Percentiles rank a stretch among this genome's conserved stretches.
Conservation (phyloP, 352 stramenopile genomes). For the Lagenidium sp. region DNA sequence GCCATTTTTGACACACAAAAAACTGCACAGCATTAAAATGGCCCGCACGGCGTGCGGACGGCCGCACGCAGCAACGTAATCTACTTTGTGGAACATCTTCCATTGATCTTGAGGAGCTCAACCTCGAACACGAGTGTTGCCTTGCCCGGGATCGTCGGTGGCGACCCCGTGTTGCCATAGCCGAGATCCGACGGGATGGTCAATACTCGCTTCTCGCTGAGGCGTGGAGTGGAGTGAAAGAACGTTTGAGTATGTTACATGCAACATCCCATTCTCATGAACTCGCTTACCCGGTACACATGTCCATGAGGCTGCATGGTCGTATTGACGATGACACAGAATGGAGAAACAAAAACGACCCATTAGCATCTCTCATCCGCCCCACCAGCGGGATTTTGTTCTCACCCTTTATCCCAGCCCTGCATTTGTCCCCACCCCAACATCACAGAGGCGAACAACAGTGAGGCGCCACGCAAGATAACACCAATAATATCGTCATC, state of each 20-base stretch:
- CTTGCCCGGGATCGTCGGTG: slow-evolving; percentile 90
- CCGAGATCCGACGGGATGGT: slow-evolving; percentile 86
- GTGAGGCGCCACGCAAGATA: no score
- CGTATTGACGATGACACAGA: no score
- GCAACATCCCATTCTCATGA: no score
- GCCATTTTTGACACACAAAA: no score
- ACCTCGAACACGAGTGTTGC: slow-evolving; percentile 96
- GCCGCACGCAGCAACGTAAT: no score
- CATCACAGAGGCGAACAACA: background rate
- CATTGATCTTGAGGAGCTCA: slow-evolving; percentile 95
- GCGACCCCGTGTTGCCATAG: slow-evolving; percentile 91
- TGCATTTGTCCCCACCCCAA: slow-evolving; percentile 11
- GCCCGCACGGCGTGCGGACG: no score
- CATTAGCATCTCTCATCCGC: slow-evolving; percentile 7
- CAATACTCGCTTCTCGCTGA: slow-evolving; percentile 83
- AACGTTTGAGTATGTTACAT: no score
- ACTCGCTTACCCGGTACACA: slow-evolving; percentile 81
- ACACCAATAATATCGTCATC: no score
- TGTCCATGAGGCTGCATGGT: slow-evolving; percentile 64
- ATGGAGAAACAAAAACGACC: slow-evolving; percentile 1
- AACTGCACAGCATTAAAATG: no score
- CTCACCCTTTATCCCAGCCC: slow-evolving; percentile 81
- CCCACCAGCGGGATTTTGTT: background rate
- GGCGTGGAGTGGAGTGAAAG: background rate
- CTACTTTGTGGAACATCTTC: no score